Conservation (phyloP, 345 rosid species). For the Clausena lansium region DNA sequence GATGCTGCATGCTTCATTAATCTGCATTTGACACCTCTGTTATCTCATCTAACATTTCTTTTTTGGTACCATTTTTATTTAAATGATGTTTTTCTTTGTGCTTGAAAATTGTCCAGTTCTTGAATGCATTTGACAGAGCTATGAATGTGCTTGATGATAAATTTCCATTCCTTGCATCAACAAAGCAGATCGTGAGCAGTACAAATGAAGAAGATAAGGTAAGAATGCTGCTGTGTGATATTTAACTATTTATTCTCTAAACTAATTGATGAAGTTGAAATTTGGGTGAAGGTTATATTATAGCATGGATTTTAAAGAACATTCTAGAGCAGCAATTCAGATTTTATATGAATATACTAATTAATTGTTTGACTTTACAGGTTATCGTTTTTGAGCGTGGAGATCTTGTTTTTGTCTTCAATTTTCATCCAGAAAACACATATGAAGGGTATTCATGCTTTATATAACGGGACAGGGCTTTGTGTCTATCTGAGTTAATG, state of each 20-base stretch:
- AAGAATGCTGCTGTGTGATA: slow-evolving; percentile 2
- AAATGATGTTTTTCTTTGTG: neutral
- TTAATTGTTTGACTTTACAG: slow-evolving; percentile 34
- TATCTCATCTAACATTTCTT: neutral
- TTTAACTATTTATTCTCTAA: neutral
- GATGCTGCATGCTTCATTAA: neutral
- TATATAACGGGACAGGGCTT: neutral
- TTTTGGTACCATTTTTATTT: neutral
- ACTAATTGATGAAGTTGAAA: neutral
- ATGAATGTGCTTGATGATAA: slow-evolving; percentile 73
- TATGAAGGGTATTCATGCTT: slow-evolving; percentile 57
- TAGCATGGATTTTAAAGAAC: neutral
- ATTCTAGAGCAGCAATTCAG: neutral
- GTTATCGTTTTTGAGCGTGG: slow-evolving; percentile 79
- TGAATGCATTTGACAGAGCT: slow-evolving; percentile 72
- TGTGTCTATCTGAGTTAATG: neutral
- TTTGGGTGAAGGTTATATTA: neutral
- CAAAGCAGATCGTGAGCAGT: slow-evolving; percentile 74
- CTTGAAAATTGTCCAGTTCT: slow-evolving; percentile 42
- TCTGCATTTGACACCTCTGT: neutral
- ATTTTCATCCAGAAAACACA: slow-evolving; percentile 67
- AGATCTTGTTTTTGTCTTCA: slow-evolving; percentile 72
- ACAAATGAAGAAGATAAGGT: slow-evolving; percentile 70
- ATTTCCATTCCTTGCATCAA: slow-evolving; percentile 55
- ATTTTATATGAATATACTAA: neutral